These are phyloP conservation scores for Mycena chlorophos DNA, from an alignment of 768 basidiomycete genomes.

Conservation along the genomic window DNA sequence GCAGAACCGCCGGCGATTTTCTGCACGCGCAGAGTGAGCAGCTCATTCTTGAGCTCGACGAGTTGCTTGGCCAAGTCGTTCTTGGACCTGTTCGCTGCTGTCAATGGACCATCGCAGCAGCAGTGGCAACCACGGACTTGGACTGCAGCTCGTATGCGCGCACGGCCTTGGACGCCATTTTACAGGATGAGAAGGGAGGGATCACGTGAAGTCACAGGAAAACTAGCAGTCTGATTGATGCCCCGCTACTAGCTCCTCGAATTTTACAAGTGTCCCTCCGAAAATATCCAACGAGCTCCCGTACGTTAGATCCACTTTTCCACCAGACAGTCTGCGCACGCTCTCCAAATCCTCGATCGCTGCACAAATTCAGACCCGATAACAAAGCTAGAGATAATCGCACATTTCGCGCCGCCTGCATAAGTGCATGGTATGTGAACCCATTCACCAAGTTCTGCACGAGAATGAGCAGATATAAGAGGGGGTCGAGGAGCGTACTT, in stretches of 20 bases:
- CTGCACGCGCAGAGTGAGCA: constrained; percentile 91
- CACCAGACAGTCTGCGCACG: constrained; percentile 76
- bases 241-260: constrained; percentile 48
- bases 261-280: constrained; percentile 52
- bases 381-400: background rate
- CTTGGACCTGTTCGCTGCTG: constrained; percentile 68
- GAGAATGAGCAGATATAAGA: background rate
- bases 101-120: constrained; percentile 13
- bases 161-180: constrained; percentile 91
- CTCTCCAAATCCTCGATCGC: constrained; percentile 79
- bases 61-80: constrained; percentile 96
- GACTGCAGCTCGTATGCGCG: constrained; percentile 95
- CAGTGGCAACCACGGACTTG: constrained; percentile 58
- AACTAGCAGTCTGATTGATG: constrained; percentile 20
- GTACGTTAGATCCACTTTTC: constrained; percentile 63
- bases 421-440: constrained; percentile 90
- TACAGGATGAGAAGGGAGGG: constrained; percentile 31
- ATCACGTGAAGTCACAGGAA: background rate
- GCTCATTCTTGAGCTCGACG: constrained; percentile 91
- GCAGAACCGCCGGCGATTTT: constrained; percentile 96
- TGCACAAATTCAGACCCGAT: constrained; percentile 29
- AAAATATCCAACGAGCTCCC: constrained; percentile 59
- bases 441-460: constrained; percentile 86
- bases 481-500: too few relatives aligned
- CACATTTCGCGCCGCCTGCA: constrained; percentile 93